These are phyloP conservation scores for Oxyria digyna DNA, from an alignment of 148 eudicot genomes.

Conservation along the genomic window DNA sequence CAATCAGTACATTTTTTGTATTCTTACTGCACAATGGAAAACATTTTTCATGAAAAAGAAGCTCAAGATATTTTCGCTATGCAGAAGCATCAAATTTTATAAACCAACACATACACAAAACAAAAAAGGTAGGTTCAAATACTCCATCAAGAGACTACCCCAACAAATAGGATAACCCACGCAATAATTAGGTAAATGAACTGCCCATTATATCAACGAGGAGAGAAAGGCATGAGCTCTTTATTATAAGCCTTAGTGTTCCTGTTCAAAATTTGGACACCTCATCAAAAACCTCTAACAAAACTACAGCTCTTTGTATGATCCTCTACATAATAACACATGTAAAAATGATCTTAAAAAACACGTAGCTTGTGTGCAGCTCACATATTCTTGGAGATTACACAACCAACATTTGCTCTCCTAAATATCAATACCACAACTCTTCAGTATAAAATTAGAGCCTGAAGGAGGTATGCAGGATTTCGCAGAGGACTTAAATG, in stretches of 20 bases:
- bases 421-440: background rate
- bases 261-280: background rate
- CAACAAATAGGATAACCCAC: background rate
- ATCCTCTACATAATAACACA: background rate
- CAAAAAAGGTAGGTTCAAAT: background rate
- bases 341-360: background rate
- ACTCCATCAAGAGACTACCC: background rate
- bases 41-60: background rate
- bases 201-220: background rate
- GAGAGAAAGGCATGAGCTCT: background rate
- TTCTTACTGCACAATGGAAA: slow-evolving; percentile 54
- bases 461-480: background rate
- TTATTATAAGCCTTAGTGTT: background rate
- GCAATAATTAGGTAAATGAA: background rate
- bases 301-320: background rate
- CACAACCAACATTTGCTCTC: background rate
- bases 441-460: background rate
- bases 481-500: background rate
- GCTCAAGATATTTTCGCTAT: background rate
- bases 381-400: background rate
- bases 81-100: background rate
- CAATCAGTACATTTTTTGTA: slow-evolving; percentile 75
- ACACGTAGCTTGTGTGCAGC: background rate
- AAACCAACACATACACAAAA: background rate
- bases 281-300: background rate